Base-by-base conservation (phyloP, 1,284 basidiomycete species). In the Stygiomarasmius scandens region DNA sequence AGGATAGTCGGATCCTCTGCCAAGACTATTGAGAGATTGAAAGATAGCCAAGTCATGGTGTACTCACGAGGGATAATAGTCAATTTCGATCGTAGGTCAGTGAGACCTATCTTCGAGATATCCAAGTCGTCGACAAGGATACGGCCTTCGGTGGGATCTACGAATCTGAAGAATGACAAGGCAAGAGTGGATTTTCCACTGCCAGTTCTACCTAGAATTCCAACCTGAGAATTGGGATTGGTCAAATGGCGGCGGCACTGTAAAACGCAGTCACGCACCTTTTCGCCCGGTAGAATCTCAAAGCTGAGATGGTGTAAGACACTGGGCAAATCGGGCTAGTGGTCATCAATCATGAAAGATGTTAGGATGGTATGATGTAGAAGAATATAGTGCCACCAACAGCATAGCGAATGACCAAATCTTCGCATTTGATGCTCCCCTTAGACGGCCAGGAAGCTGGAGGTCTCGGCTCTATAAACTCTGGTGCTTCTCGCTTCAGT, bases 141-240 rank as follows among this genome's bases (percentile, higher is more conserved):
- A 4, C 78, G 76, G 1, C 95, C 95, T 66, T 88, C 82, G 0
- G 87, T 86, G 0, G 95, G 90, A 67, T 97, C 95, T 22, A 96
- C 93, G 67, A 97, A 96, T 52, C 97, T 87, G 87, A 98, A 98
- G 79, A 98, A 95, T 20, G 91, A 92, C 24, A 97, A 77, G 0
- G 95, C 95, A 16, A 98, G 82, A 1, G 95, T 97, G 56, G 88
- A 92, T 75, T 96, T 95, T 48, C 93, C 93, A 23, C 85, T 89
- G 25, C 96, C 96, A 0, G 95, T 97, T 49, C 93, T 79, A 52
- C 94, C 95, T 3, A 98, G 83, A 58, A 98, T 89, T 22, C 95
- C 96, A 55, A 96, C 75, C 80, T 85, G 23, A 44, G 41, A 43
- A 22, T 24, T 19, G 16, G n/a, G 4, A 16, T 27, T 22, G 32